Conservation (phyloP, 2,329 filamentous ascomycete species). For the Colletotrichum australisinense region DNA sequence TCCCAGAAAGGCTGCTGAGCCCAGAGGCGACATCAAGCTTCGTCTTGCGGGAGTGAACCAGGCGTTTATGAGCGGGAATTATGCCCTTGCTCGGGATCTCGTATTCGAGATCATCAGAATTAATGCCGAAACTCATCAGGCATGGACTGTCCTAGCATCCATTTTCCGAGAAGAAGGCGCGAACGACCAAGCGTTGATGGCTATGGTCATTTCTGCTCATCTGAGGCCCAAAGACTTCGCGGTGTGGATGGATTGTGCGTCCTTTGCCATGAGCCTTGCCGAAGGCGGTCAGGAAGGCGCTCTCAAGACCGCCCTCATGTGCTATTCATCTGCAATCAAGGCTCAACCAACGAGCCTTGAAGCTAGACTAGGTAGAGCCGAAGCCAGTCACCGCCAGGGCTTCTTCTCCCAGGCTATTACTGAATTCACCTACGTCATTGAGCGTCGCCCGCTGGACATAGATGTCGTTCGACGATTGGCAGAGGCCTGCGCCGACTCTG, state of each 20-base stretch:
- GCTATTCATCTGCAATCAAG: conserved; percentile 69
- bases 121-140: conserved; percentile 74
- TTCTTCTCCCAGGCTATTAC: conserved; percentile 64
- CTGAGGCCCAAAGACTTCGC: conserved; percentile 69
- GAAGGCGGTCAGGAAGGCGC: conserved; percentile 60
- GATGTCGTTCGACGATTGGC: conserved; percentile 66
- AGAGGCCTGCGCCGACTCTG: conserved; percentile 66
- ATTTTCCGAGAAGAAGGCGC: conserved; percentile 72
- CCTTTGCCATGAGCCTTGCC: conserved; percentile 64
- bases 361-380: conserved; percentile 69
- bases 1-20: conserved; percentile 72
- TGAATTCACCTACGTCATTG: conserved; percentile 68
- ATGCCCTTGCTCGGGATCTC: conserved; percentile 68
- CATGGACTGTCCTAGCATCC: conserved; percentile 71
- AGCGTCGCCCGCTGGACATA: conserved; percentile 64
- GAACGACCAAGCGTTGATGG: conserved; percentile 66
- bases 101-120: conserved; percentile 74
- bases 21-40: conserved; percentile 77
- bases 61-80: conserved; percentile 72
- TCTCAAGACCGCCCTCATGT: conserved; percentile 66
- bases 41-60: conserved; percentile 75
- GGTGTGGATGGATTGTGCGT: conserved; percentile 70
- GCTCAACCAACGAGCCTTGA: conserved; percentile 68
- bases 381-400: conserved; percentile 67
- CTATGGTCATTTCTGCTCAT: conserved; percentile 71